Percentiles rank a stretch among this genome's conserved stretches.
These are phyloP conservation scores for Aspergillus indologenus DNA, from an alignment of 495 filamentous ascomycete species.

Conservation along the genomic window DNA sequence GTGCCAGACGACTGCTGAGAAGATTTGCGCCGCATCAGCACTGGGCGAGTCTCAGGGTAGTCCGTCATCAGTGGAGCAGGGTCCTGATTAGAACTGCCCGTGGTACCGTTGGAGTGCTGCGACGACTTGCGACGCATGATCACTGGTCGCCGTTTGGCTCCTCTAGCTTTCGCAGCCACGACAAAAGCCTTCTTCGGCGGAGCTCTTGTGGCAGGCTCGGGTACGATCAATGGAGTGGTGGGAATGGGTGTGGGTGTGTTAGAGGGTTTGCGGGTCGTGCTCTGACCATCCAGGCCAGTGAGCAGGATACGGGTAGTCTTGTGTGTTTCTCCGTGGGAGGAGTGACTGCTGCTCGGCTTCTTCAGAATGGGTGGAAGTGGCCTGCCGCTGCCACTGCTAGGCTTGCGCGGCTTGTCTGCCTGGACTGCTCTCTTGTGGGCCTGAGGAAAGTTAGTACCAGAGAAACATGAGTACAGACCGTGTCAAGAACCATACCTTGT, in stretches of 20 bases:
- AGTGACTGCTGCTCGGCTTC: slow-evolving; percentile 25
- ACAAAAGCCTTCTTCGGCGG: slow-evolving; percentile 33
- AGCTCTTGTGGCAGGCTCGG: slow-evolving; percentile 13
- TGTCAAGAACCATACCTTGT: neutral
- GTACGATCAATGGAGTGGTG: slow-evolving; percentile 14
- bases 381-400: slow-evolving; percentile 8
- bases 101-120: slow-evolving; percentile 20
- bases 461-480: neutral
- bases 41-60: slow-evolving; percentile 26
- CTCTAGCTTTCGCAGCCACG: slow-evolving; percentile 28
- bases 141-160: slow-evolving; percentile 39
- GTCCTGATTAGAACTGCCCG: neutral
- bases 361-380: slow-evolving; percentile 41
- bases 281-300: slow-evolving; percentile 25
- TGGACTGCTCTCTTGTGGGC: slow-evolving; percentile 8
- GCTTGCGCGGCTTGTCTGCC: slow-evolving; percentile 7
- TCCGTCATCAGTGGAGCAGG: neutral
- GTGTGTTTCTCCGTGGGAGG: slow-evolving; percentile 23
- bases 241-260: slow-evolving; percentile 28
- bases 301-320: slow-evolving; percentile 39
- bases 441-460: neutral
- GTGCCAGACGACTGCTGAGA: slow-evolving; percentile 28
- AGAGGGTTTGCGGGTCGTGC: slow-evolving; percentile 33
- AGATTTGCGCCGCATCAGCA: slow-evolving; percentile 42
- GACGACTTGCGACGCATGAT: slow-evolving; percentile 45